A percentile compares a stretch with the other conserved stretches of the same genome.
These are phyloP conservation scores for Penicillium turbatum DNA, from an alignment of 495 filamentous ascomycete genomes.

Conservation along the genomic window DNA sequence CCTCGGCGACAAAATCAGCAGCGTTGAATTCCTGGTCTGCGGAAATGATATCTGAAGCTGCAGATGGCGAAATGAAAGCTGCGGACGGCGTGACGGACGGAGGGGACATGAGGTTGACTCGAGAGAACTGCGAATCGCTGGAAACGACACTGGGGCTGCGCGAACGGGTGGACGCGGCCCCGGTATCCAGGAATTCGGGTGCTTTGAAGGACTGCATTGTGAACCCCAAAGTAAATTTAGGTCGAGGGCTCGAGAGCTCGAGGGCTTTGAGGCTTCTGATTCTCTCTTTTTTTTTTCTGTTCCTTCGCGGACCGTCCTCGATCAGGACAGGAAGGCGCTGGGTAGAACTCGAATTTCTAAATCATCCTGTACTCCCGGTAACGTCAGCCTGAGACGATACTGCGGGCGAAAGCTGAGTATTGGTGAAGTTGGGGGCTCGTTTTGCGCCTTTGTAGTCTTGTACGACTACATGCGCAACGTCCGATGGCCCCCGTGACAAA, in stretches of 20 bases:
- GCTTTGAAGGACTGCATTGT: slow-evolving; percentile 36
- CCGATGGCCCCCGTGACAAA: neutral
- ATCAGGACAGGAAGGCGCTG: slow-evolving; percentile 17
- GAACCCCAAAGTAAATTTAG: slow-evolving; percentile 5
- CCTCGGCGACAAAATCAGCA: slow-evolving; percentile 59
- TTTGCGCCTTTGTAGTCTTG: neutral
- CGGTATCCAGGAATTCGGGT: slow-evolving; percentile 34
- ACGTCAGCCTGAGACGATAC: slow-evolving; percentile 17
- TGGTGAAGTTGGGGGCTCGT: slow-evolving; percentile 11
- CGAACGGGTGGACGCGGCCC: slow-evolving; percentile 36
- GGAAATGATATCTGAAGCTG: slow-evolving; percentile 88
- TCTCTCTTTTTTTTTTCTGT: slow-evolving; percentile 5
- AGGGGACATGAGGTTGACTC: slow-evolving; percentile 51
- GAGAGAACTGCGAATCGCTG: slow-evolving; percentile 40
- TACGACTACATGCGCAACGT: slow-evolving; percentile 10
- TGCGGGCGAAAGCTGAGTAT: slow-evolving; percentile 14
- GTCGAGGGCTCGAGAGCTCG: neutral
- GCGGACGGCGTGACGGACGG: slow-evolving; percentile 75
- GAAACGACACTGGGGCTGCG: slow-evolving; percentile 42
- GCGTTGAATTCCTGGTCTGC: slow-evolving; percentile 75
- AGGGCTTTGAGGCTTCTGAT: neutral
- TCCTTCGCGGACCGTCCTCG: slow-evolving; percentile 14
- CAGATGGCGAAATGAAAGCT: slow-evolving; percentile 82
- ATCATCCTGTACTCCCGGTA: slow-evolving; percentile 28
- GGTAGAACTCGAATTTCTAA: slow-evolving; percentile 27